These are phyloP conservation scores for Epichloe sp. DNA, from an alignment of 2,329 filamentous ascomycete species.

Conservation along the genomic window DNA sequence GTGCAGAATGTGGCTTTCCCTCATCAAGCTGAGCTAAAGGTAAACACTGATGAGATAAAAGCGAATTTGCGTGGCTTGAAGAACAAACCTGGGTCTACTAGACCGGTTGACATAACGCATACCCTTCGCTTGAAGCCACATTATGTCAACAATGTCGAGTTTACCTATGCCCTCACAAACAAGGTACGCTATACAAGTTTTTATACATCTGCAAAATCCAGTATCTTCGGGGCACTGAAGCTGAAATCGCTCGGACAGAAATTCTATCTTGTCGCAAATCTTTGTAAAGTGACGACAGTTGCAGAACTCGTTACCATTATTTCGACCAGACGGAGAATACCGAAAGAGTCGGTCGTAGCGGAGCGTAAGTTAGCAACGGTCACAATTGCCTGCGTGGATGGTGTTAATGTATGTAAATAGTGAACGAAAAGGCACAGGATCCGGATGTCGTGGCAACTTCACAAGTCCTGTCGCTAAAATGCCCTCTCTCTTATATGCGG, in stretches of 20 bases:
- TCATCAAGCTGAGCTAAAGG: slow-evolving; percentile 80
- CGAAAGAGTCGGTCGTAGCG: slow-evolving; percentile 66
- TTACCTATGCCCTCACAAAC: slow-evolving; percentile 84
- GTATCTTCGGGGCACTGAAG: neutral
- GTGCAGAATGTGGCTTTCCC: slow-evolving; percentile 77
- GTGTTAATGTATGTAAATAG: slow-evolving; percentile 29
- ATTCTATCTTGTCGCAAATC: slow-evolving; percentile 57
- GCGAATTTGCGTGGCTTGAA: slow-evolving; percentile 91
- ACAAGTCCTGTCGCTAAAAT: slow-evolving; percentile 79
- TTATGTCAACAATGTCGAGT: slow-evolving; percentile 65
- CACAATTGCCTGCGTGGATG: neutral
- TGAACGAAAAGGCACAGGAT: slow-evolving; percentile 70
- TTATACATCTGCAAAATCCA: slow-evolving; percentile 1
- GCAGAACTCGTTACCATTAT: slow-evolving; percentile 59
- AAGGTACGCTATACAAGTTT: slow-evolving; percentile 47
- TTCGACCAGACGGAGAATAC: slow-evolving; percentile 55
- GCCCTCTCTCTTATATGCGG: slow-evolving; percentile 76
- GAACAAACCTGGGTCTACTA: slow-evolving; percentile 89
- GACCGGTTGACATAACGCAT: slow-evolving; percentile 80
- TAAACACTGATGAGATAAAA: slow-evolving; percentile 79
- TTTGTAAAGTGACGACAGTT: slow-evolving; percentile 63
- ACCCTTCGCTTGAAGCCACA: slow-evolving; percentile 54
- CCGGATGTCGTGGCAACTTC: slow-evolving; percentile 83
- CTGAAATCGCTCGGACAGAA: slow-evolving; percentile 35
- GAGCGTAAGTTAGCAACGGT: slow-evolving; percentile 50